Base-by-base conservation (phyloP, 805 yeast species). In the Candida yuanshanica region DNA sequence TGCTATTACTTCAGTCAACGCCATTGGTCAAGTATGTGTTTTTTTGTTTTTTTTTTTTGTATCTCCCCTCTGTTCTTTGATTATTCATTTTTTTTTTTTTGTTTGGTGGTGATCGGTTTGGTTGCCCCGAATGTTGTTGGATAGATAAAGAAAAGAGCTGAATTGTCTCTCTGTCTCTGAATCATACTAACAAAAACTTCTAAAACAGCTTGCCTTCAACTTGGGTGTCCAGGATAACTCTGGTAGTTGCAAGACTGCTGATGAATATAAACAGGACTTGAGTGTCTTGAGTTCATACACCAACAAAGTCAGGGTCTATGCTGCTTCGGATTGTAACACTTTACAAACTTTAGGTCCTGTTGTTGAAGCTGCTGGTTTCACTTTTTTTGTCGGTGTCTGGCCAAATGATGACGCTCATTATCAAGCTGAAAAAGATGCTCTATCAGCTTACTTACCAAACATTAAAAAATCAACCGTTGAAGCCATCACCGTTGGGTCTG, bases 241-340 rank as follows among this genome's bases (percentile, higher is more conserved):
- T 36, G 93, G 89, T 53, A 68, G 74, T 57, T 89, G 96, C 74
- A 90, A 89, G 67, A 56, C 76, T 43, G 72, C 85, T 37, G 60
- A 66, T 14, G 95, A 88, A 56, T 91, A 79, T 67, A 73, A 72
- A 53, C 51, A 65, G 37, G 97, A 90, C 60, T 72, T 91, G 51
- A 69, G 70, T 20, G 62, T 69, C 27, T 66, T 91, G 52, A 66
- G 76, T 39, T 52, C 69, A 36, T 77, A 84, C 68, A 66, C 93
- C 32, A 66, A 68, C 47, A 74, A 75, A 38, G 77, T 91, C 53
- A 86, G 90, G 66, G 84, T 91, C 29, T 91, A 88, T 62, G 93
- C 97, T 23, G 89, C 84, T 37, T 81, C 95, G n/a, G 95, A 87
- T 65, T 91, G 97, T 74, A 81, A 89, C 75, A 85, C 96, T 44